A percentile compares a stretch with the other conserved stretches of the same genome.
Conservation (phyloP, 2,329 filamentous ascomycete genomes). For the Aschersonia sp. region DNA sequence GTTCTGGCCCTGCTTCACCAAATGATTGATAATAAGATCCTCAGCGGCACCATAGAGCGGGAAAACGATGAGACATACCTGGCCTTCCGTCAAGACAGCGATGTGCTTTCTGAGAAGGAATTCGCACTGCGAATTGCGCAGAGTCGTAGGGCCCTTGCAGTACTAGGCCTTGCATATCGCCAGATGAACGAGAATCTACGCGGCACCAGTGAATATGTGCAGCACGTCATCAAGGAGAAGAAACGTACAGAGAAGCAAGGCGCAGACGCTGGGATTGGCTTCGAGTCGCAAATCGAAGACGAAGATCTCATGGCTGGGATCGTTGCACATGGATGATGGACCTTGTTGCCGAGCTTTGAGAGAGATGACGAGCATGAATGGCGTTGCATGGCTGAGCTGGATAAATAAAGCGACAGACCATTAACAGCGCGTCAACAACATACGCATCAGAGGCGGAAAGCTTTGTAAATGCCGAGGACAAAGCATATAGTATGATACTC, state of each 20-base stretch:
- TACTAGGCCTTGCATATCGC: slow-evolving; percentile 31
- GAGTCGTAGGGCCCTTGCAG: slow-evolving; percentile 26
- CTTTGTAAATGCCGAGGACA: too few relatives aligned
- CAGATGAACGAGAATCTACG: slow-evolving; percentile 39
- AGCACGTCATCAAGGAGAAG: slow-evolving; percentile 29
- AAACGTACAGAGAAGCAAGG: slow-evolving; percentile 29
- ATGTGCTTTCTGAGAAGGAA: slow-evolving; percentile 32
- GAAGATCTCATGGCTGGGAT: slow-evolving; percentile 45
- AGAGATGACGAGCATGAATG: background rate
- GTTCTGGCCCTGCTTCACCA: slow-evolving; percentile 30
- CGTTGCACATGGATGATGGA: slow-evolving; percentile 8
- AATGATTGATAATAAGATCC: slow-evolving; percentile 41
- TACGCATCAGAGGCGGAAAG: too few relatives aligned
- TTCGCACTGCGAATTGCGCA: slow-evolving; percentile 32
- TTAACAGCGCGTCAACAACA: too few relatives aligned
- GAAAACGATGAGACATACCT: slow-evolving; percentile 31
- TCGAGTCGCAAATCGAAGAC: slow-evolving; percentile 38
- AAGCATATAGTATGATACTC: too few relatives aligned
- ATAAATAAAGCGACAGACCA: background rate
- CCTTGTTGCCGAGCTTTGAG: background rate
- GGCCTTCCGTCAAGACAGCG: slow-evolving; percentile 29
- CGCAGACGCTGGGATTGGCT: slow-evolving; percentile 20
- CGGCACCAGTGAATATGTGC: slow-evolving; percentile 42
- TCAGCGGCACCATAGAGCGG: slow-evolving; percentile 36
- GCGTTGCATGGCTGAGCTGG: background rate